Conservation (phyloP, 306 rosid species). For the Cyclanthera cordifolia region DNA sequence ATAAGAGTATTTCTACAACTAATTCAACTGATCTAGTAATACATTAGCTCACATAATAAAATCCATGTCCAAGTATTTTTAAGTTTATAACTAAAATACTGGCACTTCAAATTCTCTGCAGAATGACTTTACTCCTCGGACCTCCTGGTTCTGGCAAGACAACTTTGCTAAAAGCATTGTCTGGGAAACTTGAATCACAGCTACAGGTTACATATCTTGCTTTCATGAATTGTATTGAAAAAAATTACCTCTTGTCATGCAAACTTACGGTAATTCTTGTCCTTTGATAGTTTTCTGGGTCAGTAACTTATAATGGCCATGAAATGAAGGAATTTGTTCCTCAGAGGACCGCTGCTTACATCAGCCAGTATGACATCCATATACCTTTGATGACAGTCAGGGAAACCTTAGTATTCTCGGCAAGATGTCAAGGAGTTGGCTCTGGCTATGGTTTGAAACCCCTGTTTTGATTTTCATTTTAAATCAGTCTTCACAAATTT, state of each 20-base stretch:
- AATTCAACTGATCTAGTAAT: too few relatives aligned
- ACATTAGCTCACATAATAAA: too few relatives aligned
- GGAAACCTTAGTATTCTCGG: conserved; percentile 76
- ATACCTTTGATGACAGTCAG: conserved; percentile 65
- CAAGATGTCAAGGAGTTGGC: conserved; percentile 78
- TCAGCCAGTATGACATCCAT: conserved; percentile 66
- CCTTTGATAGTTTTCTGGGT: conserved; percentile 37
- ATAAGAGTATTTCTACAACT: too few relatives aligned
- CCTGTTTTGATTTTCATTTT: background rate
- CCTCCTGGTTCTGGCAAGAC: conserved; percentile 33
- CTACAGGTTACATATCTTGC: conserved; percentile 16
- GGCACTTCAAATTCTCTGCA: conserved; percentile 4
- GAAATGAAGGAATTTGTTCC: conserved; percentile 65
- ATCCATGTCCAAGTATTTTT: background rate
- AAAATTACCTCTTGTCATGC: background rate
- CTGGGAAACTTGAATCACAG: conserved; percentile 25
- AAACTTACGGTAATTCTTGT: conserved; percentile 2
- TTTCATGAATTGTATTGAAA: background rate
- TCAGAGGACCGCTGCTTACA: conserved; percentile 66
- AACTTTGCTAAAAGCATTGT: conserved; percentile 20
- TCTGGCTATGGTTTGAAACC: conserved; percentile 43
- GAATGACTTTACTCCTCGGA: conserved; percentile 31
- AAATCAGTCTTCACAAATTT: background rate
- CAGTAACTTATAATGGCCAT: conserved; percentile 50
- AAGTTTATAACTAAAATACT: background rate